Evolutionary conservation across 2,329 filamentous ascomycete genomes (phyloP).

Genomic region (Exophiala sp.): DNA sequence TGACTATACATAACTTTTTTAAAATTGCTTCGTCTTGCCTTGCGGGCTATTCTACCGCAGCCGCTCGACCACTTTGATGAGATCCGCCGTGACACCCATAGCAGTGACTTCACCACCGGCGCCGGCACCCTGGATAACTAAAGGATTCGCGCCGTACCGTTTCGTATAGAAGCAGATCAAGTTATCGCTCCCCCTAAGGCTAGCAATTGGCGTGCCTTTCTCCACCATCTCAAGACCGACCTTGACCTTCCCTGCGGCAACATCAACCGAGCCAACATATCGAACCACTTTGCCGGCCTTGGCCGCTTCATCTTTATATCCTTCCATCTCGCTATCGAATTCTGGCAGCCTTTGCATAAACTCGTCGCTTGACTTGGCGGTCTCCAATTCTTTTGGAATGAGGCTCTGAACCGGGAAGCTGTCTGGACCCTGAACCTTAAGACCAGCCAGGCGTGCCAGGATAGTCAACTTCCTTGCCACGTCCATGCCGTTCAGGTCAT

Average conservation of each 20-base stretch:
- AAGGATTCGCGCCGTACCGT: conserved; percentile 80
- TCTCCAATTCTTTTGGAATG: conserved; percentile 81
- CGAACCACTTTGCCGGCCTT: conserved; percentile 85
- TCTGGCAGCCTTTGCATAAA: conserved; percentile 74
- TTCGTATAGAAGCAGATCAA: conserved; percentile 98
- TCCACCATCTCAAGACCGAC: conserved; percentile 90
- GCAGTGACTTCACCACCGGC: conserved; percentile 93
- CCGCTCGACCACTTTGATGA: conserved; percentile 79
- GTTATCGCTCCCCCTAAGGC: conserved; percentile 94
- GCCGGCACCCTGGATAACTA: conserved; percentile 91
- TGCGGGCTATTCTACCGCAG: conserved; percentile 45
- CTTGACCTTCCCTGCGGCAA: conserved; percentile 72
- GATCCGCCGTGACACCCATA: conserved; percentile 92
- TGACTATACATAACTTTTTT: neutral
- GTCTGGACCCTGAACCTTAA: conserved; percentile 75
- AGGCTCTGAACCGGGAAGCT: conserved; percentile 90
- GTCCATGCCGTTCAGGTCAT: conserved; percentile 81
- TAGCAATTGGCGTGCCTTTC: conserved; percentile 81
- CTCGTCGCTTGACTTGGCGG: conserved; percentile 68
- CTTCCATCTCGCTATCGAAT: conserved; percentile 87
- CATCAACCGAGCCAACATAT: conserved; percentile 90
- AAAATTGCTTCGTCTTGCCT: neutral
- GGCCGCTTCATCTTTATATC: conserved; percentile 76
- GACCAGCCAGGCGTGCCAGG: conserved; percentile 74
- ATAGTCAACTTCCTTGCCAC: conserved; percentile 97